phyloP scores from a whole-genome alignment of 139 green algal species.

The Yamagishiella unicocca region DNA sequence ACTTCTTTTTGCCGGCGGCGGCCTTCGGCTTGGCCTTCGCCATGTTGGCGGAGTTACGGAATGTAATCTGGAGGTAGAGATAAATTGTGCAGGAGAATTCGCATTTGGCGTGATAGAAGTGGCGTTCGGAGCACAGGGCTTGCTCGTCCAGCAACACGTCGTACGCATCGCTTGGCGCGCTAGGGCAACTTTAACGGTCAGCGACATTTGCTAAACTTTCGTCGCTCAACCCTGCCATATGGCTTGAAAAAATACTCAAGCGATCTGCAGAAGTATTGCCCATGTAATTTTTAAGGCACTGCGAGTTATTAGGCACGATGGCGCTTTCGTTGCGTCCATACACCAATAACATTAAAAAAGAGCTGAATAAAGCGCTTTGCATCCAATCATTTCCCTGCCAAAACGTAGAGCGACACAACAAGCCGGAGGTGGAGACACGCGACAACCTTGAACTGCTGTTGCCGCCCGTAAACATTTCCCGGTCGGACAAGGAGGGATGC shows the following conservation, averaged over 20 bases:
- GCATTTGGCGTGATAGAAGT: too few relatives aligned
- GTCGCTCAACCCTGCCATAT: too few relatives aligned
- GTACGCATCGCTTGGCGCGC: too few relatives aligned
- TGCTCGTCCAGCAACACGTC: too few relatives aligned
- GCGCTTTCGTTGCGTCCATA: conserved; percentile 35
- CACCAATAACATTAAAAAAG: conserved; percentile 14
- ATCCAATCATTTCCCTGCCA: conserved; percentile 60
- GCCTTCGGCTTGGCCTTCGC: conserved; percentile 37
- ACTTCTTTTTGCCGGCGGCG: conserved; percentile 2
- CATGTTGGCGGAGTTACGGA: neutral
- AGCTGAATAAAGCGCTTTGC: conserved; percentile 58
- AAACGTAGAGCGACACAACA: conserved; percentile 72
- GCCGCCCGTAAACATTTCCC: conserved; percentile 59
- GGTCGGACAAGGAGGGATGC: conserved; percentile 63
- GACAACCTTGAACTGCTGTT: conserved; percentile 58
- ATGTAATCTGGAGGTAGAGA: too few relatives aligned
- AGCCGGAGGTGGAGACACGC: conserved; percentile 72
- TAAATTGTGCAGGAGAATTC: too few relatives aligned
- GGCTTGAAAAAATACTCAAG: too few relatives aligned
- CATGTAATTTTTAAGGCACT: too few relatives aligned
- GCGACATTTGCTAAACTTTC: too few relatives aligned
- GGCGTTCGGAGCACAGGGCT: too few relatives aligned
- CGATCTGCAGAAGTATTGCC: too few relatives aligned
- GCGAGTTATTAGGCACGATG: conserved; percentile 21
- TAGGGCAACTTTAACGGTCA: too few relatives aligned